A percentile compares a stretch with the other conserved stretches of the same genome.
Conservation (phyloP, 1,284 basidiomycete species). For the Cerrena zonata region DNA sequence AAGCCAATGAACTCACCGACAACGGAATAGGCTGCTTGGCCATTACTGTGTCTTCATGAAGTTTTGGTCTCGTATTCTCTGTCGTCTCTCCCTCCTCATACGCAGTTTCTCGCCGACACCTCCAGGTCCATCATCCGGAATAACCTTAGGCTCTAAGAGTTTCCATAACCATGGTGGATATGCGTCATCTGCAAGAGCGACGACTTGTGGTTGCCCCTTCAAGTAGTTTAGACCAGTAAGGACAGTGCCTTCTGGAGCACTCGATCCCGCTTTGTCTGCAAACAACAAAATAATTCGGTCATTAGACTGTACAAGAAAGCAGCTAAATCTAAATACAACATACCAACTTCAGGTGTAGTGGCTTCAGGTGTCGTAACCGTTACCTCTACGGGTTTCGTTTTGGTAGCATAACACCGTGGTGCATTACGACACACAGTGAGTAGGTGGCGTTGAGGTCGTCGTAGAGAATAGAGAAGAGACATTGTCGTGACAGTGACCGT, state of each 20-base stretch:
- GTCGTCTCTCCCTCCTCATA: constrained; percentile 56
- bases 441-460: constrained; percentile 1
- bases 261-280: constrained; percentile 1
- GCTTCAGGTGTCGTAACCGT: neutral
- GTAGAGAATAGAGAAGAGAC: constrained; percentile 8
- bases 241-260: constrained; percentile 66
- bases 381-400: constrained; percentile 13
- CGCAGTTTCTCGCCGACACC: constrained; percentile 59
- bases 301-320: no score
- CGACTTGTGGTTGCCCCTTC: constrained; percentile 76
- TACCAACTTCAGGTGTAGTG: neutral
- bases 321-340: neutral
- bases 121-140: constrained; percentile 64
- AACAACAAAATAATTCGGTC: neutral
- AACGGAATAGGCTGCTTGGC: neutral
- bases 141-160: constrained; percentile 53
- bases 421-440: constrained; percentile 10
- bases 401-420: constrained; percentile 19
- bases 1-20: neutral
- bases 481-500: constrained; percentile 3
- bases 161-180: constrained; percentile 92
- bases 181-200: constrained; percentile 76
- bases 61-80: constrained; percentile 66
- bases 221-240: constrained; percentile 76
- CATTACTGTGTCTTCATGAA: constrained; percentile 68